Evolutionary conservation across 306 rosid genomes (phyloP).

Genomic region (Inga laurina): DNA sequence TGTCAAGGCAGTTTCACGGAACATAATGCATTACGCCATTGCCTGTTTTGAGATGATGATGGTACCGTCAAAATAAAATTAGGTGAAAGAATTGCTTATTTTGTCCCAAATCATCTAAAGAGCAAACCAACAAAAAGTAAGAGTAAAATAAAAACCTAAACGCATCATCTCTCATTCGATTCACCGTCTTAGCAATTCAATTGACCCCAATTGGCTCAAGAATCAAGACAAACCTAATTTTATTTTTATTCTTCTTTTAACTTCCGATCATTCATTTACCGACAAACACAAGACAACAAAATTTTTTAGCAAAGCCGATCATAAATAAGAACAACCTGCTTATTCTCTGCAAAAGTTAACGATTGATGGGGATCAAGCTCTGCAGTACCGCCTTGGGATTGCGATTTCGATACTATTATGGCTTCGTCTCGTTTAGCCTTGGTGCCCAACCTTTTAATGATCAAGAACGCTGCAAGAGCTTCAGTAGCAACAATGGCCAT

Average conservation of each 20-base stretch:
- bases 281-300: not conserved
- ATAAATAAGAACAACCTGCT: conserved; percentile 53
- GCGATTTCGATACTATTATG: conserved; percentile 30
- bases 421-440: conserved; percentile 40
- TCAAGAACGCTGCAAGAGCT: conserved; percentile 45
- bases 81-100: not conserved
- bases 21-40: not conserved
- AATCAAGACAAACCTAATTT: not conserved
- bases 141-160: not conserved
- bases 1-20: not conserved
- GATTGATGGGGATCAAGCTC: conserved; percentile 52
- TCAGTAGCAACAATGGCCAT: conserved; percentile 55
- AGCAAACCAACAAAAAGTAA: not conserved
- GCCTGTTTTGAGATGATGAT: not conserved
- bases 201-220: not conserved
- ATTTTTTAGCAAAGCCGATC: not conserved
- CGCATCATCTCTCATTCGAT: not conserved
- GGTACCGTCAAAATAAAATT: not conserved
- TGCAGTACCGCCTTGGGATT: conserved; percentile 1
- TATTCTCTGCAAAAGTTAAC: conserved; percentile 48
- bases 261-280: not conserved
- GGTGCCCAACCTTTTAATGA: conserved; percentile 54
- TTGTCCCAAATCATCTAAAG: not conserved
- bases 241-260: not conserved
- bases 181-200: not conserved